These are phyloP conservation scores for Arctium lappa DNA, from an alignment of 129 eudicot species.

Conservation along the genomic window DNA sequence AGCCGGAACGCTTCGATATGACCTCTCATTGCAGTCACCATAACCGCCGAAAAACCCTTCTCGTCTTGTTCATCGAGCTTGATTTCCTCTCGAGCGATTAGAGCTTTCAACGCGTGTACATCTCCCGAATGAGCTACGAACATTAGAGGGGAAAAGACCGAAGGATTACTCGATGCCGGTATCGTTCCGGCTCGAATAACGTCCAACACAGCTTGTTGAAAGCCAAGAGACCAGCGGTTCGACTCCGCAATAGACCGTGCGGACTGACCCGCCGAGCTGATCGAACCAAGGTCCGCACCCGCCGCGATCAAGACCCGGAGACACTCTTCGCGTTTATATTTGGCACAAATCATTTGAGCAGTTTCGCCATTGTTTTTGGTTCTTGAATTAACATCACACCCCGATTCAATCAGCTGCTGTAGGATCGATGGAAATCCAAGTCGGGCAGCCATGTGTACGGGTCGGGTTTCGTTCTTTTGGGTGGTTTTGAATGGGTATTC, in stretches of 20 bases:
- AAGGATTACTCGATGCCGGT: slow-evolving; percentile 51
- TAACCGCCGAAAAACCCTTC: slow-evolving; percentile 72
- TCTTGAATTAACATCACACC: slow-evolving; percentile 62
- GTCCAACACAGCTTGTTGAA: slow-evolving; percentile 50
- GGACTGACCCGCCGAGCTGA: slow-evolving; percentile 45
- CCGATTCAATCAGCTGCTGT: slow-evolving; percentile 51
- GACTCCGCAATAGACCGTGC: slow-evolving; percentile 47
- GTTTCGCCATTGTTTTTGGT: slow-evolving; percentile 57
- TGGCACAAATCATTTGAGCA: slow-evolving; percentile 65
- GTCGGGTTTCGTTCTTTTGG: slow-evolving; percentile 43
- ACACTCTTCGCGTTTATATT: slow-evolving; percentile 62
- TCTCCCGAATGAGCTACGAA: slow-evolving; percentile 70
- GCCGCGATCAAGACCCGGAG: slow-evolving; percentile 54
- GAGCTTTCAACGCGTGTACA: slow-evolving; percentile 45
- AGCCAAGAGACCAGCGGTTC: slow-evolving; percentile 47
- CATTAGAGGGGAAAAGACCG: slow-evolving; percentile 56
- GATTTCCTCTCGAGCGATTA: slow-evolving; percentile 38
- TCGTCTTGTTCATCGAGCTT: slow-evolving; percentile 67
- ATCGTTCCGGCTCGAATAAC: slow-evolving; percentile 46
- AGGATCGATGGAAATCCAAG: slow-evolving; percentile 53
- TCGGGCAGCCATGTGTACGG: slow-evolving; percentile 83
- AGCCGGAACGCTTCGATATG: slow-evolving; percentile 67
- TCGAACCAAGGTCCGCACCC: slow-evolving; percentile 84
- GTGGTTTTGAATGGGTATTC: slow-evolving; percentile 58
- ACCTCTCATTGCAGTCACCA: slow-evolving; percentile 81